phyloP scores from a whole-genome alignment of 208 protist genomes.

The Acanthamoeba sp. region DNA sequence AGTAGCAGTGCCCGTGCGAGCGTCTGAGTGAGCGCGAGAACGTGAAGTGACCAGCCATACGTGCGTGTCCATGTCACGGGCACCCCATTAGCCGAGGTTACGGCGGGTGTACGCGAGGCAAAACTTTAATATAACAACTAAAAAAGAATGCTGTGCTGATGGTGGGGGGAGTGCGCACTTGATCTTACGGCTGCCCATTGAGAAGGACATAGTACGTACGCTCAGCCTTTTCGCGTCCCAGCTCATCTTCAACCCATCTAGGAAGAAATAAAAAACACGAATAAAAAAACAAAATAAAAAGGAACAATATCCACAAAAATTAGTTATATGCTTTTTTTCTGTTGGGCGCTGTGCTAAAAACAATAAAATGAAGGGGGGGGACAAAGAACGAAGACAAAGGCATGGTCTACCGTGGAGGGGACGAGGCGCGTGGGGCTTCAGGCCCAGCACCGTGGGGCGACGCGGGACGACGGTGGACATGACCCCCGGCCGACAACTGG shows the following conservation, averaged over 20 bases:
- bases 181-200: background rate
- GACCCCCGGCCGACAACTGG: too few relatives aligned
- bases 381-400: background rate
- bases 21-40: background rate
- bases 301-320: background rate
- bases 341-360: too few relatives aligned
- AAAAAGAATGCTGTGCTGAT: background rate
- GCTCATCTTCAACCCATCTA: background rate
- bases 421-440: background rate
- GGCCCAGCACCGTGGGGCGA: background rate
- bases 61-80: too few relatives aligned
- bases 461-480: too few relatives aligned
- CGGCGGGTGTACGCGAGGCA: too few relatives aligned
- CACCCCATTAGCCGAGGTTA: background rate
- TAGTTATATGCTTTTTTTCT: background rate
- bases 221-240: background rate
- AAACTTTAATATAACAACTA: too few relatives aligned
- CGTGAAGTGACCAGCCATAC: too few relatives aligned
- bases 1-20: slow-evolving; percentile 14
- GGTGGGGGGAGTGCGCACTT: background rate
- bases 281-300: background rate
- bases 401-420: background rate
- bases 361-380: background rate
- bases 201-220: slow-evolving; percentile 12
- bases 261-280: background rate